These are phyloP conservation scores for Penicillium egyptiacum DNA, from an alignment of 495 filamentous ascomycete genomes.

Conservation along the genomic window DNA sequence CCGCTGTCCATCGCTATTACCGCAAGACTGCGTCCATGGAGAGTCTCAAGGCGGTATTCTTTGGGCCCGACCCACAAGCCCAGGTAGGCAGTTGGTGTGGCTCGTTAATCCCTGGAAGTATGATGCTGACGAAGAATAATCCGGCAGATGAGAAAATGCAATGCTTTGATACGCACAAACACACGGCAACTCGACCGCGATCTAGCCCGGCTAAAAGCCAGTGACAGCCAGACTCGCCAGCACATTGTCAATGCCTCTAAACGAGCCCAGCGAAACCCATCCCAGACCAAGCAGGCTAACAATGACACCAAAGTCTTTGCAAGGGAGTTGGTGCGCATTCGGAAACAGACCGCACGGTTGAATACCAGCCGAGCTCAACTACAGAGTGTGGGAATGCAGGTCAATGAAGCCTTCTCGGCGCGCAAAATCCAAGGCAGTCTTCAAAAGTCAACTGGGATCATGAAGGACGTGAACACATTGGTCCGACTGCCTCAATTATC, in stretches of 20 bases:
- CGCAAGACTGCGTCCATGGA: slow-evolving; percentile 63
- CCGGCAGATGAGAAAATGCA: slow-evolving; percentile 91
- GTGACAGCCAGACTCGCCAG: slow-evolving; percentile 83
- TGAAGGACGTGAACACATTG: slow-evolving; percentile 93
- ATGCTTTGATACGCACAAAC: slow-evolving; percentile 84
- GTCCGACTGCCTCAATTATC: slow-evolving; percentile 83
- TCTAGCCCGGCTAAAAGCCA: slow-evolving; percentile 67
- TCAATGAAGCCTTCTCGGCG: slow-evolving; percentile 92
- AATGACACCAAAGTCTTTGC: slow-evolving; percentile 84
- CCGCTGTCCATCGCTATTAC: background rate
- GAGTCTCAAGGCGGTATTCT: slow-evolving; percentile 81
- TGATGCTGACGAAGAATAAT: slow-evolving; percentile 6
- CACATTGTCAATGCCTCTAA: slow-evolving; percentile 76
- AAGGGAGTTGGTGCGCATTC: slow-evolving; percentile 78
- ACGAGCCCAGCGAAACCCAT: slow-evolving; percentile 74
- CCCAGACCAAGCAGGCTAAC: slow-evolving; percentile 70
- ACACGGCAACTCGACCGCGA: slow-evolving; percentile 95
- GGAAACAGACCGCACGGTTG: slow-evolving; percentile 70
- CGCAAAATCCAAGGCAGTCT: slow-evolving; percentile 96
- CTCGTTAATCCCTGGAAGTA: background rate
- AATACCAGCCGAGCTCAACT: slow-evolving; percentile 88
- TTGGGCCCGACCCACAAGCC: slow-evolving; percentile 85
- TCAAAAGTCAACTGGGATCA: slow-evolving; percentile 80
- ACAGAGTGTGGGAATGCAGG: slow-evolving; percentile 94
- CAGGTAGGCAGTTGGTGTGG: slow-evolving; percentile 58